Base-by-base conservation (phyloP, 352 stramenopile species). In the Phytophthora kernoviae region DNA sequence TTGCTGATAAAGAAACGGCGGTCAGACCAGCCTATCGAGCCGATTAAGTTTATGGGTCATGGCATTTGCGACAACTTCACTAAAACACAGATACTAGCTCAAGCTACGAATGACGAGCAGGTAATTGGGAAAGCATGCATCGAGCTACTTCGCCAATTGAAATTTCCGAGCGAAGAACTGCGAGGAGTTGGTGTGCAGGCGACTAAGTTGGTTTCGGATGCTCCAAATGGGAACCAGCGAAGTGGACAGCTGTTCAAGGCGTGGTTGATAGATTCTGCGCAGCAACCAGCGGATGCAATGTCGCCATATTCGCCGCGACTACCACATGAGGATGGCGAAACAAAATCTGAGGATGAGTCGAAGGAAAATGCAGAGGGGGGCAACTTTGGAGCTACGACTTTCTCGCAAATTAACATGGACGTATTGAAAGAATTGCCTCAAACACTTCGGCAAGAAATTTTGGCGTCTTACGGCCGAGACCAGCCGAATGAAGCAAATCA, bases 21-120 rank as follows among this genome's bases (percentile, higher is more conserved):
- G 22, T 71, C 80, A 58, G 87, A 77, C 0, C 81, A 79, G 0
- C 82, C 84, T 9, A 40, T 93, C 11, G 84, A 95, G 30, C 83
- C 91, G 5, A 56, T 70, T 11, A 97, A 97, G 56, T 96, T 91
- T 37, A 87, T 97, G 75, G 91, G 91, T 0, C 84, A 90, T 62
- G 91, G 91, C 4, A 50, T 80, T 42, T 97, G 89, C 40, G 87
- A 97, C 54, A 93, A 86, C 56, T 92, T 90, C 37, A 93, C 85
- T n/a, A 91, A 87, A 43, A 88, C 68, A 18, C 73, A 88, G 5
- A 46, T 89, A 1, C 47, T 96, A 1, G 42, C 66, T 1, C 70
- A 81, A 53, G 44, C 86, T 11, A 94, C 83, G 0, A 66, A 91
- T 42, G 78, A 88, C 11, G 68, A 76, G 0, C 21, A 75, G 6